phyloP scores from a whole-genome alignment of 208 protist genomes.

The Leishmania guyanensis region DNA sequence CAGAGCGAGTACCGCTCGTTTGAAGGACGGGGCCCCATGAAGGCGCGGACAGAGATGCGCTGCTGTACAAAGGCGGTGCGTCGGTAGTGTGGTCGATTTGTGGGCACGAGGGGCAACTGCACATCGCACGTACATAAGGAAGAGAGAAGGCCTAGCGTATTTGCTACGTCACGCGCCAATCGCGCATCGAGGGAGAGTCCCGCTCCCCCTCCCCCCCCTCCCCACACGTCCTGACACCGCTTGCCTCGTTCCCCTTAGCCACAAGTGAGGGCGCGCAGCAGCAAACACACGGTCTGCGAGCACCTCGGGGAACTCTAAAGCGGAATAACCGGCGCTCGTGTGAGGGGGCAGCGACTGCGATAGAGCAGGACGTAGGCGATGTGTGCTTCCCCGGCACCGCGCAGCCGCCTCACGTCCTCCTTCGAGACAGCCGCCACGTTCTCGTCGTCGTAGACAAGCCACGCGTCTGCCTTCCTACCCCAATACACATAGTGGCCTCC shows the following conservation, averaged over 20 bases:
- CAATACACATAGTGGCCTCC: constrained; percentile 93
- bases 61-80: neutral
- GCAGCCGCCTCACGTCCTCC: constrained; percentile 78
- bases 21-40: neutral
- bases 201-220: neutral
- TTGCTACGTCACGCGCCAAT: neutral
- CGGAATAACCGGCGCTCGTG: constrained; percentile 47
- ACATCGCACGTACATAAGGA: neutral
- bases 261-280: neutral
- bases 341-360: constrained; percentile 63
- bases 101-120: neutral
- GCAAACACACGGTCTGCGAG: neutral
- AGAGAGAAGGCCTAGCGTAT: neutral
- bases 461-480: constrained; percentile 71
- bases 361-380: constrained; percentile 88
- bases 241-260: neutral
- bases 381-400: constrained; percentile 78
- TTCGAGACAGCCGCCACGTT: constrained; percentile 68
- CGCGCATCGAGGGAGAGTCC: neutral
- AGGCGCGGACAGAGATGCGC: neutral
- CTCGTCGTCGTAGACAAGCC: constrained; percentile 81
- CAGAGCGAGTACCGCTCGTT: neutral
- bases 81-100: neutral
- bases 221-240: neutral
- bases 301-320: constrained; percentile 21